phyloP scores from a whole-genome alignment of 371 early-diverging fungal genomes.

The Conidiobolus incongruus region DNA sequence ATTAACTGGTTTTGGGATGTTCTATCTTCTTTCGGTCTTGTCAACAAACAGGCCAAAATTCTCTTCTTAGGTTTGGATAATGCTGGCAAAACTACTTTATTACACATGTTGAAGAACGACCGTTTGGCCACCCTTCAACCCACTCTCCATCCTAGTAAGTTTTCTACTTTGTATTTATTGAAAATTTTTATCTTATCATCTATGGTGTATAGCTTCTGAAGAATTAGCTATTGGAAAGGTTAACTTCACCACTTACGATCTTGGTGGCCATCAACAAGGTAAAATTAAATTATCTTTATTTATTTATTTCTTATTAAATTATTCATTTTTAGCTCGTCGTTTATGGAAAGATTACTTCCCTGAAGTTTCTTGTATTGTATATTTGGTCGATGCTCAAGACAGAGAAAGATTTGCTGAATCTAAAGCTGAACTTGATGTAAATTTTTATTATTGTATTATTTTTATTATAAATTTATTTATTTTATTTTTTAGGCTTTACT shows the following conservation, averaged over 20 bases:
- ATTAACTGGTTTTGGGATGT: slow-evolving; percentile 88
- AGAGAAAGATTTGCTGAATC: slow-evolving; percentile 61
- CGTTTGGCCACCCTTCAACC: slow-evolving; percentile 91
- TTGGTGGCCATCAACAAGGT: slow-evolving; percentile 91
- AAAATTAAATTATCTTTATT: neutral
- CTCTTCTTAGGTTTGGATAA: slow-evolving; percentile 99
- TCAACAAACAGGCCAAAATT: slow-evolving; percentile 96
- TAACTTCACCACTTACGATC: slow-evolving; percentile 90
- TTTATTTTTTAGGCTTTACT: slow-evolving; percentile 54
- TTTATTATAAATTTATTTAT: neutral
- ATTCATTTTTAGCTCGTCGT: slow-evolving; percentile 46
- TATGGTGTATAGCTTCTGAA: slow-evolving; percentile 49
- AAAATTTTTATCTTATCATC: neutral
- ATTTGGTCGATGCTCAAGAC: slow-evolving; percentile 87
- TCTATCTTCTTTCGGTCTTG: slow-evolving; percentile 58
- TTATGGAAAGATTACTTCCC: slow-evolving; percentile 97
- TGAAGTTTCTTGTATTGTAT: slow-evolving; percentile 90
- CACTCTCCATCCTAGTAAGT: slow-evolving; percentile 94
- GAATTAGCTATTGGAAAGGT: slow-evolving; percentile 91
- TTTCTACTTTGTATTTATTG: neutral
- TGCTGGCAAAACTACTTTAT: slow-evolving; percentile 98
- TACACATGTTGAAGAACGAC: slow-evolving; percentile 98
- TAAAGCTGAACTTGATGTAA: slow-evolving; percentile 86
- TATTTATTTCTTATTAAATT: neutral
- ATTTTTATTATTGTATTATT: slow-evolving; percentile 5